A percentile compares a stretch with the other conserved stretches of the same genome.
Conservation (phyloP, 345 rosid genomes). For the Corchorus capsularis region DNA sequence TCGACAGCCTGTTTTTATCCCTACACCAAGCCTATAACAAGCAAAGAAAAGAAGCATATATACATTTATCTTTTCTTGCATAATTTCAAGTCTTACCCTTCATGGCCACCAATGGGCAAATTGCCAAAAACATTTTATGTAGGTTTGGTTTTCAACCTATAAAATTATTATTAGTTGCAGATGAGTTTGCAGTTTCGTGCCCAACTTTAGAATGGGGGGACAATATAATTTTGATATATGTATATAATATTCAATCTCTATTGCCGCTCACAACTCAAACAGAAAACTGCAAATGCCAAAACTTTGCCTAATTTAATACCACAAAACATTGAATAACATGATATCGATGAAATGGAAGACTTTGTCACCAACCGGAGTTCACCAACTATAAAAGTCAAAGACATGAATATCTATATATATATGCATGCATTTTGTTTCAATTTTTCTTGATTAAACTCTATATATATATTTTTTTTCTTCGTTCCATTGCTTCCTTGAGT, state of each 20-base stretch:
- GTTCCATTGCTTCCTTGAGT: no score
- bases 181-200: constrained; percentile 5
- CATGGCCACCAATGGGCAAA: neutral
- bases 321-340: neutral
- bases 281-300: constrained; percentile 4
- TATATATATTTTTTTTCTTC: neutral
- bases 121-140: neutral
- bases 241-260: neutral
- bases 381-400: neutral
- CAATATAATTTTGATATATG: neutral
- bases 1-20: neutral
- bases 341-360: neutral
- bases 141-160: no score
- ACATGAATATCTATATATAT: neutral
- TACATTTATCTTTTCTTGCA: no score
- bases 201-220: neutral
- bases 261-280: constrained; percentile 2
- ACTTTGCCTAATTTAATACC: neutral
- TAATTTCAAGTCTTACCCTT: no score
- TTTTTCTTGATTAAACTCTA: neutral
- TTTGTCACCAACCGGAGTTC: neutral
- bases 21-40: neutral
- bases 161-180: neutral
- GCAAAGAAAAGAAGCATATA: neutral
- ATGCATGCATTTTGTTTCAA: constrained; percentile 1